Evolutionary conservation across 495 filamentous ascomycete genomes (phyloP), one percentile per base, ranked within the genome.

Genomic region (Hypoxylon fuscum): DNA sequence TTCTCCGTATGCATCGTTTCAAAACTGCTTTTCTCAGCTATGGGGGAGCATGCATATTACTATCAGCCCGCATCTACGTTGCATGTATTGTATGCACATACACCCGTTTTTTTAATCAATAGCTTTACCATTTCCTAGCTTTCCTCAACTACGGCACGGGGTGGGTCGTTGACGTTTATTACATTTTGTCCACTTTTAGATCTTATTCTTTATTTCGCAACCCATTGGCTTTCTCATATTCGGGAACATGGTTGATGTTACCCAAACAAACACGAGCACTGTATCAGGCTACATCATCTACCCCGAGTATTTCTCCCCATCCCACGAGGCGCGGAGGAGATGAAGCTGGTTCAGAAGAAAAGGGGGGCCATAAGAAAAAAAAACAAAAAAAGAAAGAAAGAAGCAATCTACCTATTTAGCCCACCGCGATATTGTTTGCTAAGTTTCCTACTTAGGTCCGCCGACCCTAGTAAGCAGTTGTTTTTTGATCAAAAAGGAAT

Each of bases 391-490:
- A 37, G 29, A 44, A 15, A 45, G 9, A 31, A 61, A 54, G n/a
- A 58, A 52, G 43, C 34, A 56, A 66, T 66, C 50, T 51, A n/a
- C n/a, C n/a, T n/a, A n/a, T 56, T 53, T 43, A 60, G 48, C 34
- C 62, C 52, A 66, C 57, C 51, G 32, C 17, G 20, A 41, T 37
- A 44, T 59, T 66, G 56, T 51, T 56, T 60, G 44, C 12, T 44
- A 43, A 23, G 53, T 55, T 55, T 66, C 52, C 63, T 50, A 42
- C 50, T 25, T 42, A 29, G 52, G 27, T 41, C 48, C 47, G 23
- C 46, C 32, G 53, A 32, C 57, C 63, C 63, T 66, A 66, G 63
- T 66, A 66, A 66, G 63, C 63, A 62, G 63, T 46, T 48, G 35
- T 14, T 43, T 54, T n/a, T 37, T 50, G 38, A 41, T 62, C 21